Conservation (phyloP, 2,329 filamentous ascomycete genomes). For the Hyphodiscus sp. region DNA sequence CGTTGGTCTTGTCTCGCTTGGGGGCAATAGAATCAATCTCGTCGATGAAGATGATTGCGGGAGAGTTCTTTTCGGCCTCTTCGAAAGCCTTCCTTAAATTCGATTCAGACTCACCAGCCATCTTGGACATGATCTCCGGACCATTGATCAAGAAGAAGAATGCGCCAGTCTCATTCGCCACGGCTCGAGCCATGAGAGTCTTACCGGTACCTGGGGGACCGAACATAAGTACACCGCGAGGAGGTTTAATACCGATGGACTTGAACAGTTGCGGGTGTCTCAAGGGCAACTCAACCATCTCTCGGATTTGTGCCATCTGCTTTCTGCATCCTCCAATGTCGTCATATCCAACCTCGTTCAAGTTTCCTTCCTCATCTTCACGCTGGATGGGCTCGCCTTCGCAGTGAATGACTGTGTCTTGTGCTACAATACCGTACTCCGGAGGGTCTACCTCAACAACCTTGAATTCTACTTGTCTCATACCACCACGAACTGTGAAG, state of each 20-base stretch:
- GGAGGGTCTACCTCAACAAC: conserved; percentile 97
- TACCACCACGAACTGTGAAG: conserved; percentile 94
- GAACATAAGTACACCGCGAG: conserved; percentile 92
- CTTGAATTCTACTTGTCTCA: conserved; percentile 99
- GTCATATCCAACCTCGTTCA: conserved; percentile 98
- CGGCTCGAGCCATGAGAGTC: conserved; percentile 96
- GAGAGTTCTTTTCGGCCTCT: conserved; percentile 98
- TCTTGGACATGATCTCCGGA: conserved; percentile 99
- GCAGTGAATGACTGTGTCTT: conserved; percentile 98
- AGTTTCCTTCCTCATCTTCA: conserved; percentile 97
- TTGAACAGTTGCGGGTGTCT: conserved; percentile 99
- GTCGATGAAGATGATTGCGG: conserved; percentile 98
- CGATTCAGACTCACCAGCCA: conserved; percentile 98
- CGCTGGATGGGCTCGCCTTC: conserved; percentile 96
- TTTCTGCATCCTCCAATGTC: conserved; percentile 99
- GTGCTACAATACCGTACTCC: conserved; percentile 97
- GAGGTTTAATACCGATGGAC: conserved; percentile 99
- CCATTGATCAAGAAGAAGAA: conserved; percentile 99
- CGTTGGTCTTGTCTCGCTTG: conserved; percentile 99
- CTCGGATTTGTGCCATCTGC: conserved; percentile 99
- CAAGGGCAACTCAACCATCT: conserved; percentile 94
- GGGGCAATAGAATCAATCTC: conserved; percentile 99
- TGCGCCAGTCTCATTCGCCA: conserved; percentile 96
- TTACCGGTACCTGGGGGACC: conserved; percentile 98
- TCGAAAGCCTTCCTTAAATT: conserved; percentile 99